These are phyloP conservation scores for Epichloe typhina DNA, from an alignment of 2,329 filamentous ascomycete genomes.

Conservation along the genomic window DNA sequence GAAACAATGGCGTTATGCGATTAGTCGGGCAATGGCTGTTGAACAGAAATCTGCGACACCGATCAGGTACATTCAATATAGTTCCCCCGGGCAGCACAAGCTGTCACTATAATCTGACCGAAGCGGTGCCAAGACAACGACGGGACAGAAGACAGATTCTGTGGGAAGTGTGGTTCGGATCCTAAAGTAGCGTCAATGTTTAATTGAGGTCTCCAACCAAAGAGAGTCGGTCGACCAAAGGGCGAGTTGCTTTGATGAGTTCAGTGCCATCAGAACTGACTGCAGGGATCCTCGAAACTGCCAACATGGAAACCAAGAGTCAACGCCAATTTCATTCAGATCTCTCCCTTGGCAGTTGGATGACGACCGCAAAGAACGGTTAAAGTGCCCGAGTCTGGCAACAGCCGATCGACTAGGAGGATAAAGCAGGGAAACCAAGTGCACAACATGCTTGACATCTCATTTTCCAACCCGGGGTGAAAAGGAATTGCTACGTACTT, in stretches of 20 bases:
- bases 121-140: not conserved
- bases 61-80: not conserved
- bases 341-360: not conserved
- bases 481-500: too few species aligned
- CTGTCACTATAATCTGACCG: not conserved
- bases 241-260: not conserved
- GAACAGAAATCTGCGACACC: not conserved
- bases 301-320: not conserved
- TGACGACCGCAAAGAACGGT: not conserved
- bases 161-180: not conserved
- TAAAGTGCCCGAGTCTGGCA: not conserved
- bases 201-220: conserved; percentile 2
- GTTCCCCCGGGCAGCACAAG: not conserved
- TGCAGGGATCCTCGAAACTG: not conserved
- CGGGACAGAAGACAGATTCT: not conserved
- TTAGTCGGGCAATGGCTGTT: too few species aligned
- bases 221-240: not conserved
- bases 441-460: too few species aligned
- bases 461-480: too few species aligned
- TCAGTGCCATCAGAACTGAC: not conserved
- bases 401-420: not conserved
- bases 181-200: conserved; percentile 1
- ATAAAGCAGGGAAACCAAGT: too few species aligned
- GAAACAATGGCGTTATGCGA: too few species aligned
- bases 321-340: not conserved